Base-by-base conservation (phyloP, 768 basidiomycete species). In the Lanmaoa rubissima region DNA sequence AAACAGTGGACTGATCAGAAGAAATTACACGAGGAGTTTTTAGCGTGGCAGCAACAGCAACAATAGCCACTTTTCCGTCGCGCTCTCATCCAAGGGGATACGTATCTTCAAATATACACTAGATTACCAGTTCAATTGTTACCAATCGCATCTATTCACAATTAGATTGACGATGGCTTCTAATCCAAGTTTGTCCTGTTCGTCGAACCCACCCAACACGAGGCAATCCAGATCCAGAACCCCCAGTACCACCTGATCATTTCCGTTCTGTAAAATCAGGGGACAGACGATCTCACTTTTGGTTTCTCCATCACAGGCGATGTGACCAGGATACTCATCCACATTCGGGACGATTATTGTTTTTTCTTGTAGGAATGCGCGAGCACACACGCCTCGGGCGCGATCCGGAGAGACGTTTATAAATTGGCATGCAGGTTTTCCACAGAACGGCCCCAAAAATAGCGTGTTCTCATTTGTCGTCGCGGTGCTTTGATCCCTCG, bases 211-310 rank as follows among this genome's bases (percentile, higher is more conserved):
- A 6, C 67, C 74, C 16, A 83, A 59, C 3, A 78, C 82, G 24
- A 94, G 82, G 63, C 91, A 94, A 68, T 97, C 95, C 43, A 98
- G 75, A 74, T 98, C 94, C 41, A 97, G 73, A 19, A 88, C 84
- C n/a, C 85, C 85, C 46, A 83, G 54, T 19, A 75, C 71, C 32
- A 67, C 63, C 28, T 68, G 65, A n/a, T 63, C 72, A 39, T 70
- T 71, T 49, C 70, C 66, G 24, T 54, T 51, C 35, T 58, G 60
- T 39, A 79, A 61, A 44, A 86, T 67, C 17, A 98, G 77, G 8
- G 95, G 95, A 48, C 89, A 76, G 24, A 97, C 94, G 48, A 98
- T 84, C 70, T 98, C 96, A 64, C 90, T 92, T 65, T 87, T 87
- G 2, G 95, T 96, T 51, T 87, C 85, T 21, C 86, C 90, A 62